Base-by-base conservation (phyloP, 345 rosid species). In the Gossypium stocksii region DNA sequence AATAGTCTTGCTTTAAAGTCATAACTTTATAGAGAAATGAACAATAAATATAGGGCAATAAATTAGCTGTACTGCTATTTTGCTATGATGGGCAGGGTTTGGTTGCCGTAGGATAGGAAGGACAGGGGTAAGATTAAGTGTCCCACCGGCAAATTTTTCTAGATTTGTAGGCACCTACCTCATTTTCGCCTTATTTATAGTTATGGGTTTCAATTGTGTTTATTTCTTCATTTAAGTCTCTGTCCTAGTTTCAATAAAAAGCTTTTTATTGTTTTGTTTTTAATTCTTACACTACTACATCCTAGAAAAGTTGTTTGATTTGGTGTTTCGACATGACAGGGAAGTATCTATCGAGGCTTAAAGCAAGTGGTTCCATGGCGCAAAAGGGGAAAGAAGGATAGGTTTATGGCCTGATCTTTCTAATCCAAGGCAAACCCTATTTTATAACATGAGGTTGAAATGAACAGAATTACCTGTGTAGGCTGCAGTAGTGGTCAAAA, bases 301-400 rank as follows among this genome's bases (percentile, higher is more conserved):
- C 6, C n/a, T 16, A 0, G 4, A 44, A 19, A 46, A 64, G 41
- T 23, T 14, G 49, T 49, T 60, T 72, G 29, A 27, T 62, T 27
- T 58, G 59, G 25, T 61, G 19, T 53, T 68, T 5, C 60, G 51
- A 9, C 49, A 44, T 53, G 77, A 86, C 87, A 93, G 98, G 86
- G 78, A 29, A 77, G 78, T 52, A 44, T 93, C 56, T 90, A 79
- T 41, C 88, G 83, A 61, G 87, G 97, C n/a, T 53, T 91, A 82
- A 93, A 90, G 86, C 90, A 83, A 60, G 91, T 81, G 73, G 82
- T 86, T 78, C 85, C 88, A 46, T 85, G 94, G 94, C 87, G 81
- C 51, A 83, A 77, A 80, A 89, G 84, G 79, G 69, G 49, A 52
- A 86, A 83, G 84, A 85, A 86, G 51, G 86, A 76, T 48, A 79